Conservation (phyloP, 2,329 filamentous ascomycete genomes). For the Macrophomina pseudophaseolina region DNA sequence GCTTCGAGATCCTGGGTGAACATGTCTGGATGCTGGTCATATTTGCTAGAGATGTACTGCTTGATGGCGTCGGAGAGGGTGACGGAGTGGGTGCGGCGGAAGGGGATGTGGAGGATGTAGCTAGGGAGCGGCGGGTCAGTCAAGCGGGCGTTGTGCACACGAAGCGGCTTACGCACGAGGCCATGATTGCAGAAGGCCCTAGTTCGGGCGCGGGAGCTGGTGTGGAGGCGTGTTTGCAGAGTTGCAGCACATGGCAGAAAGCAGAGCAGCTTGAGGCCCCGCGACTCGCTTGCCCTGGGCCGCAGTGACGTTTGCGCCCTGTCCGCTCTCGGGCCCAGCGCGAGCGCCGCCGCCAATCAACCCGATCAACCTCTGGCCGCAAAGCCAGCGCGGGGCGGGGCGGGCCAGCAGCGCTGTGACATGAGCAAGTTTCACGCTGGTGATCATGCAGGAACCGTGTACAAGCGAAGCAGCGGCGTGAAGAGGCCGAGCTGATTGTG, state of each 20-base stretch:
- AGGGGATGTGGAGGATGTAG: conserved; percentile 80
- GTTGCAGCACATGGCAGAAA: neutral
- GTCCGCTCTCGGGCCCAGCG: neutral
- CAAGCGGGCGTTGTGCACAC: neutral
- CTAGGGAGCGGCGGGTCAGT: conserved; percentile 32
- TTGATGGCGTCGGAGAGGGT: conserved; percentile 83
- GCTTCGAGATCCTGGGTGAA: conserved; percentile 86
- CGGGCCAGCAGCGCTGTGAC: conserved; percentile 22
- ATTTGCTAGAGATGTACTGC: conserved; percentile 96
- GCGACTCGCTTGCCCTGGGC: conserved; percentile 11
- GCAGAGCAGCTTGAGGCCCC: neutral
- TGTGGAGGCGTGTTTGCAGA: conserved; percentile 23
- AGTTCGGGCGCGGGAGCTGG: conserved; percentile 4
- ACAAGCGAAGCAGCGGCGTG: conserved; percentile 19
- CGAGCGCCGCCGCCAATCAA: neutral
- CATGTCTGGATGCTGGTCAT: conserved; percentile 98
- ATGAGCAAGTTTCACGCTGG: conserved; percentile 44
- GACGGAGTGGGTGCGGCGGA: conserved; percentile 81
- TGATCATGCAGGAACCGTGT: conserved; percentile 19
- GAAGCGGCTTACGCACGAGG: conserved; percentile 31
- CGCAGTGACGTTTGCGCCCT: conserved; percentile 15
- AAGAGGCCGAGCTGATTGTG: conserved; percentile 8
- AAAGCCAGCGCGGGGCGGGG: conserved; percentile 7
- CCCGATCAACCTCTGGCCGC: neutral
- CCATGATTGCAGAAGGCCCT: conserved; percentile 28